Evolutionary conservation across 1,284 basidiomycete genomes (phyloP).

Genomic region (Puccinia brachypodii): DNA sequence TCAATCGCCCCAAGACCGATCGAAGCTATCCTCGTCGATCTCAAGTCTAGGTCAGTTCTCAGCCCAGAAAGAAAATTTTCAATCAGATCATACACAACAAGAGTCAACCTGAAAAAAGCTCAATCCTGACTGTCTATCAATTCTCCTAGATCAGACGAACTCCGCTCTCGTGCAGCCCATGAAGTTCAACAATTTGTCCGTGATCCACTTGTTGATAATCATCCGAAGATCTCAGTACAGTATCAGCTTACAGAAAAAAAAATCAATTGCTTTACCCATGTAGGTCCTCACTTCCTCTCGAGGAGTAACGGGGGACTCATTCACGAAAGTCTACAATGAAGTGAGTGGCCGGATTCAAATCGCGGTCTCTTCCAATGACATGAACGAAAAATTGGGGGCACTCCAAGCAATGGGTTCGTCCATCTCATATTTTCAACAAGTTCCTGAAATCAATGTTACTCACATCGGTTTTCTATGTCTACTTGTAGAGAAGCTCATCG

Average conservation of each 20-base stretch:
- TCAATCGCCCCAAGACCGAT: slow-evolving; percentile 46
- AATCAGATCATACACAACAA: neutral
- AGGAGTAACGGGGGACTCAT: slow-evolving; percentile 47
- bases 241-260: neutral
- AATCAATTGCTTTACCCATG: neutral
- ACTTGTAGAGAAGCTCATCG: slow-evolving; percentile 42
- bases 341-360: slow-evolving; percentile 47
- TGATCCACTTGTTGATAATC: neutral
- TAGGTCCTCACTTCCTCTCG: slow-evolving; percentile 48
- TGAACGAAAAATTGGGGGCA: slow-evolving; percentile 49
- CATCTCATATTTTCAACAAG: neutral
- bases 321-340: slow-evolving; percentile 49
- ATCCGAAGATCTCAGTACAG: neutral
- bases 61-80: neutral
- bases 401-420: slow-evolving; percentile 48
- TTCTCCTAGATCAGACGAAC: slow-evolving; percentile 45
- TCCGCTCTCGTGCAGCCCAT: slow-evolving; percentile 43
- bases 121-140: neutral
- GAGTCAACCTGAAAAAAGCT: neutral
- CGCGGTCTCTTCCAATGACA: slow-evolving; percentile 46
- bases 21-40: slow-evolving; percentile 47
- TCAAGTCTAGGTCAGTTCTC: slow-evolving; percentile 40
- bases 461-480: neutral
- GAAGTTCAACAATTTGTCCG: slow-evolving; percentile 49
- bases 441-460: slow-evolving; percentile 2